Percentiles rank a stretch among this genome's conserved stretches.
These are phyloP conservation scores for Thamnidium elegans DNA, from an alignment of 192 early-diverging fungal genomes.

Conservation along the genomic window DNA sequence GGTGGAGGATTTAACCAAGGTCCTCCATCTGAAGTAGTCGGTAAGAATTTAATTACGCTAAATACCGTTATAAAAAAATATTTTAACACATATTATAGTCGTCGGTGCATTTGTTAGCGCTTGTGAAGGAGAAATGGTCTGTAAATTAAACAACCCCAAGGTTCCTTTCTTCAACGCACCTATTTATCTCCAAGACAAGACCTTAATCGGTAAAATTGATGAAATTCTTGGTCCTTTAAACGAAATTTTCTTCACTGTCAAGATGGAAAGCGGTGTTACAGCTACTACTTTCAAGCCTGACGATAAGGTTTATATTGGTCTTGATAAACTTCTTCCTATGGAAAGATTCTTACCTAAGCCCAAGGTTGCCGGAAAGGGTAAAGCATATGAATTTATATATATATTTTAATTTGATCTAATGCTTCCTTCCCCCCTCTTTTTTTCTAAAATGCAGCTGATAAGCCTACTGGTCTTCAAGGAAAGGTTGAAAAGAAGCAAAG, in stretches of 20 bases:
- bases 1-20: constrained; percentile 26
- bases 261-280: constrained; percentile 85
- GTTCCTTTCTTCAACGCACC: constrained; percentile 99
- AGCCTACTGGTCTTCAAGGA: constrained; percentile 57
- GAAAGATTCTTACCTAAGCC: constrained; percentile 97
- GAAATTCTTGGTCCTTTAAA: constrained; percentile 97
- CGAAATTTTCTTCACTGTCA: constrained; percentile 97
- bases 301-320: constrained; percentile 91
- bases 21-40: constrained; percentile 33
- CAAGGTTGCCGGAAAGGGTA: constrained; percentile 64
- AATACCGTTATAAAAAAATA: constrained; percentile 28
- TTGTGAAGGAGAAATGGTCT: constrained; percentile 98
- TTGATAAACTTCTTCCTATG: constrained; percentile 91
- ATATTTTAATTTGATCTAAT: neutral
- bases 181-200: constrained; percentile 96
- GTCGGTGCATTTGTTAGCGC: constrained; percentile 90
- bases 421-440: neutral
- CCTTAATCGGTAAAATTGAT: constrained; percentile 97
- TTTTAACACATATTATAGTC: constrained; percentile 38
- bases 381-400: neutral
- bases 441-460: constrained; percentile 29
- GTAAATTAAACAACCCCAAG: constrained; percentile 80
- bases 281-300: constrained; percentile 85
- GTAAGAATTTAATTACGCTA: constrained; percentile 33
- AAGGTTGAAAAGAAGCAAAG: constrained; percentile 58